Percentiles rank a stretch among this genome's conserved stretches.
Evolutionary conservation across 257 asterid genomes (phyloP).

Genomic region (Solanum medicagineum): DNA sequence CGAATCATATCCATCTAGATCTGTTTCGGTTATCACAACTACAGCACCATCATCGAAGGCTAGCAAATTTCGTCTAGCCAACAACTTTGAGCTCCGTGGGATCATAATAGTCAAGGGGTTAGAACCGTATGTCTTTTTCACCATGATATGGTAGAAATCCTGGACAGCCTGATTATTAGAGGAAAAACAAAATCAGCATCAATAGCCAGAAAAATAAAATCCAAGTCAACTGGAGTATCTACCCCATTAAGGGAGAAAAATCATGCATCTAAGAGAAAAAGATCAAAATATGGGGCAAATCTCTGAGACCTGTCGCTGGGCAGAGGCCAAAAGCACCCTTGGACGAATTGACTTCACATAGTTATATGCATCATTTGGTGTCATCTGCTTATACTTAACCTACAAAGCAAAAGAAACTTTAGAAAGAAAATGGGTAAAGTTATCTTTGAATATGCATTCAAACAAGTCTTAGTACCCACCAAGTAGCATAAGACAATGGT

Average conservation of each 20-base stretch:
- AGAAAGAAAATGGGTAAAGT: neutral
- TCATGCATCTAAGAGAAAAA: neutral
- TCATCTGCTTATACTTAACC: constrained; percentile 54
- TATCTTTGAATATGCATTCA: neutral
- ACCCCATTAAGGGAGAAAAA: neutral
- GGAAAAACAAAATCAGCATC: neutral
- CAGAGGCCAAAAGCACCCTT: constrained; percentile 43
- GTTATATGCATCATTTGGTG: constrained; percentile 45
- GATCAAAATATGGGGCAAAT: neutral
- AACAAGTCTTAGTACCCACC: constrained; percentile 9
- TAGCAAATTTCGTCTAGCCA: constrained; percentile 12
- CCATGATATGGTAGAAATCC: constrained; percentile 23
- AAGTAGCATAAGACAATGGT: constrained; percentile 38
- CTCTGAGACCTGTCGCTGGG: constrained; percentile 38
- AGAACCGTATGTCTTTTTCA: constrained; percentile 2
- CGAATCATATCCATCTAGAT: constrained; percentile 37
- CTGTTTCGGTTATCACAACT: constrained; percentile 38
- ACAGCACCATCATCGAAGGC: constrained; percentile 50
- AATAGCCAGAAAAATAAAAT: neutral
- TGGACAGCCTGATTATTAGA: constrained; percentile 33
- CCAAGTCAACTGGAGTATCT: neutral
- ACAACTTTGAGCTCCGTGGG: constrained; percentile 10
- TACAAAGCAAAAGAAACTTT: constrained; percentile 1
- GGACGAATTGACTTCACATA: constrained; percentile 61
- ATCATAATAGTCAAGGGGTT: constrained; percentile 3